Conservation (phyloP, 768 basidiomycete genomes). For the Gymnopilus dilepis region DNA sequence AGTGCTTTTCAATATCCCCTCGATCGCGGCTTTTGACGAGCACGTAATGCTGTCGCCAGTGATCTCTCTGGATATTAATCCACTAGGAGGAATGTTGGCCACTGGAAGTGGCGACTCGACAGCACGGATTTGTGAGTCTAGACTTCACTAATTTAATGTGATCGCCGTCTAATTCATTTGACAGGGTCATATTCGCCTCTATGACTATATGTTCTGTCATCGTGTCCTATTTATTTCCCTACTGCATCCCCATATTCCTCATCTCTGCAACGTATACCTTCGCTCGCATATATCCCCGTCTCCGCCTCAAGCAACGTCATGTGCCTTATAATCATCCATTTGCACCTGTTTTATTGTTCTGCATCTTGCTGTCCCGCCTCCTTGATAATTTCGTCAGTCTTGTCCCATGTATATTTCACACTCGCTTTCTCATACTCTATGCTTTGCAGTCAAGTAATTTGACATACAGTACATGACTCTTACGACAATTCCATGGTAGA, state of each 20-base stretch:
- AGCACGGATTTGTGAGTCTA: slow-evolving; percentile 54
- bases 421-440: slow-evolving; percentile 9
- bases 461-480: slow-evolving; percentile 9
- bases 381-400: slow-evolving; percentile 10
- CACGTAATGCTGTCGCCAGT: slow-evolving; percentile 32
- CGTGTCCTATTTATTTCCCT: not conserved
- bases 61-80: slow-evolving; percentile 52
- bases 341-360: slow-evolving; percentile 4
- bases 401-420: slow-evolving; percentile 2
- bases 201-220: not conserved
- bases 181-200: slow-evolving; percentile 2
- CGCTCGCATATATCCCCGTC: not conserved
- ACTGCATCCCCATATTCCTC: not conserved
- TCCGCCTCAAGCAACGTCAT: not conserved
- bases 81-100: slow-evolving; percentile 47
- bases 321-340: not conserved
- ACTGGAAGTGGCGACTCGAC: slow-evolving; percentile 58
- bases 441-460: slow-evolving; percentile 6
- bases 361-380: slow-evolving; percentile 11
- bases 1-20: not conserved
- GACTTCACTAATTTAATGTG: not conserved
- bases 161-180: not conserved
- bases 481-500: not conserved
- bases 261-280: slow-evolving; percentile 2
- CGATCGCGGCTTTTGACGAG: not conserved